These are phyloP conservation scores for Aureobasidium sp. DNA, from an alignment of 2,329 filamentous ascomycete species.

Conservation along the genomic window DNA sequence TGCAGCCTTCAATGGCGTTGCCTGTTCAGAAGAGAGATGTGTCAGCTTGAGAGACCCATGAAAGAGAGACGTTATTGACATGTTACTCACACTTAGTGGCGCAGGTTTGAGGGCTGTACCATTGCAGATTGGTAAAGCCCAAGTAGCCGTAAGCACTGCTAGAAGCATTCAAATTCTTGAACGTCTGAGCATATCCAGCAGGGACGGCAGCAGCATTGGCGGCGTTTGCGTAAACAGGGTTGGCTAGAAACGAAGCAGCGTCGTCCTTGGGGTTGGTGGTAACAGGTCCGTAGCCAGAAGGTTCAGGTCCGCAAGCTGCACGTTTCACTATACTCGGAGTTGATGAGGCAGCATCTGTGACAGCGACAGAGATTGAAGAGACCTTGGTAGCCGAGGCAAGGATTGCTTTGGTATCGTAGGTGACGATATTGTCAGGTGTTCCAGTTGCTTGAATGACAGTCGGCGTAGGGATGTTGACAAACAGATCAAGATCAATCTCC, in stretches of 20 bases:
- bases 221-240: conserved; percentile 15
- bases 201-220: conserved; percentile 17
- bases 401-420: conserved; percentile 17
- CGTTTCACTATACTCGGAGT: background rate
- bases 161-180: conserved; percentile 16
- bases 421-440: conserved; percentile 16
- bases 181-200: conserved; percentile 17
- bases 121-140: conserved; percentile 17
- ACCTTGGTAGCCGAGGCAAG: conserved; percentile 18
- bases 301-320: background rate
- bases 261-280: conserved; percentile 22
- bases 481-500: conserved; percentile 7
- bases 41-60: background rate
- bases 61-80: background rate
- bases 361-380: conserved; percentile 15
- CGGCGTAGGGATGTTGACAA: conserved; percentile 8
- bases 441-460: conserved; percentile 14
- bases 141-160: conserved; percentile 18
- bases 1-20: conserved; percentile 10
- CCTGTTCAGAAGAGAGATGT: background rate
- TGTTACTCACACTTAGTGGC: background rate
- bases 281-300: background rate
- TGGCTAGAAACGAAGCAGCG: conserved; percentile 22
- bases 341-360: conserved; percentile 13
- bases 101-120: conserved; percentile 13